phyloP scores from a whole-genome alignment of 2,329 filamentous ascomycete genomes.

The Exophiala alcalophila region DNA sequence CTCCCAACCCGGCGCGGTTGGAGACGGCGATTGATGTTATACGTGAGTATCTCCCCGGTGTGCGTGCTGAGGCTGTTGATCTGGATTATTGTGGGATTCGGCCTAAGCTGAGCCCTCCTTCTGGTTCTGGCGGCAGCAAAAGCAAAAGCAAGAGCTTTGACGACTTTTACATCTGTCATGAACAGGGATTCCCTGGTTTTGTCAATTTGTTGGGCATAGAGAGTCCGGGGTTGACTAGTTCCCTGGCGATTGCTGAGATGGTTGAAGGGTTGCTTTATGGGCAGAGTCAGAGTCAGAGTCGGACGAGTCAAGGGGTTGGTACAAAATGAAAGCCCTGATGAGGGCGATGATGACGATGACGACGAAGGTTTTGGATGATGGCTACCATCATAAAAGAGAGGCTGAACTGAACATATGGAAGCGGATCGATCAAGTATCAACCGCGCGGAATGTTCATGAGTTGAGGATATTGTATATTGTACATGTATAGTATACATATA shows the following conservation, averaged over 20 bases:
- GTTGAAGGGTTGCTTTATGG: conserved; percentile 59
- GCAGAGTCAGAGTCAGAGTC: too few species aligned
- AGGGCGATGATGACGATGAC: too few species aligned
- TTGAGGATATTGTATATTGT: too few species aligned
- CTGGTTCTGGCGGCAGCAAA: conserved; percentile 53
- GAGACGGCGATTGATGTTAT: conserved; percentile 71
- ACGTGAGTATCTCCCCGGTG: conserved; percentile 68
- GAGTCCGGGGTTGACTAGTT: conserved; percentile 85
- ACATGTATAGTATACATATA: too few species aligned
- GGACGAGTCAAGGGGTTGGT: too few species aligned
- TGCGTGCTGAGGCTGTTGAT: conserved; percentile 64
- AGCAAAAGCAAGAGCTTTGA: conserved; percentile 62
- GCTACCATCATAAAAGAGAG: too few species aligned
- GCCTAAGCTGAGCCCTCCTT: conserved; percentile 72
- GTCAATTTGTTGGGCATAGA: conserved; percentile 91
- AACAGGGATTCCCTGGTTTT: conserved; percentile 77
- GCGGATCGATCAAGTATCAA: too few species aligned
- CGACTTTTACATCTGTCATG: conserved; percentile 77
- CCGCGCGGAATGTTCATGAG: too few species aligned
- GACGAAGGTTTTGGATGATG: too few species aligned
- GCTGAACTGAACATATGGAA: too few species aligned
- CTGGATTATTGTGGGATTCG: conserved; percentile 90
- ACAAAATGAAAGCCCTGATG: too few species aligned
- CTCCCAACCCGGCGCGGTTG: conserved; percentile 62
- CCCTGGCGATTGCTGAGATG: conserved; percentile 77